Evolutionary conservation across 2,329 filamentous ascomycete genomes (phyloP), one percentile per base, ranked within the genome.

Genomic region (Myotisia sp.): DNA sequence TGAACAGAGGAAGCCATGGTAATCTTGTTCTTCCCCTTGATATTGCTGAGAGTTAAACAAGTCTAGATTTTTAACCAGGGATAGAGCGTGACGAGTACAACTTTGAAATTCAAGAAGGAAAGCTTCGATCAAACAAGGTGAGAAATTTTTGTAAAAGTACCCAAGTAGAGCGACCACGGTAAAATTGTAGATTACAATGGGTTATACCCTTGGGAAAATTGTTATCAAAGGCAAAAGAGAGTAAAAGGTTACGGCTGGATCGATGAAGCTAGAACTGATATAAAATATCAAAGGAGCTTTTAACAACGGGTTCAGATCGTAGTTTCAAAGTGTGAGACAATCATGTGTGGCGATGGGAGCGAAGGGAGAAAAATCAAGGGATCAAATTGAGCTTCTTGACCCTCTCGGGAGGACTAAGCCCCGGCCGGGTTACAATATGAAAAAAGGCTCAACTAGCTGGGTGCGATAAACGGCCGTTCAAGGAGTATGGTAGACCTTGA

Each of bases 1-100:
- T 94, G 95, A 54, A 98, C 90, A 46, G 86, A 95, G 37, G 90
- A 93, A 56, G 84, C 75, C 86, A 94, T 94, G 52, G 52, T 74
- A 21, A 36, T 20, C 37, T 37, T 29, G 32, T n/a, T n/a, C n/a
- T n/a, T n/a, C n/a, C n/a, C n/a, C n/a, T n/a, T 29, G 31, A 34
- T 29, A 29, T 27, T 34, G 39, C 39, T 37, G 39, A 41, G 18
- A 38, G 37, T 37, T 32, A 34, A 40, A 34, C 34, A 36, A 38
- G 37, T 41, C 35, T 42, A 37, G 35, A 42, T 44, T 41, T 40
- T 36, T 30, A 34, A 37, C 36, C 32, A 34, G 37, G 32, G 14
- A 18, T 26, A 17, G 27, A 34, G 32, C 16, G 26, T 24, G 16
- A 34, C 27, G 32, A 20, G 22, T 34, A 34, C 26, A 24, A 27